These are phyloP conservation scores for Holtermanniella nyarrowii DNA, from an alignment of 768 basidiomycete genomes.

Conservation along the genomic window DNA sequence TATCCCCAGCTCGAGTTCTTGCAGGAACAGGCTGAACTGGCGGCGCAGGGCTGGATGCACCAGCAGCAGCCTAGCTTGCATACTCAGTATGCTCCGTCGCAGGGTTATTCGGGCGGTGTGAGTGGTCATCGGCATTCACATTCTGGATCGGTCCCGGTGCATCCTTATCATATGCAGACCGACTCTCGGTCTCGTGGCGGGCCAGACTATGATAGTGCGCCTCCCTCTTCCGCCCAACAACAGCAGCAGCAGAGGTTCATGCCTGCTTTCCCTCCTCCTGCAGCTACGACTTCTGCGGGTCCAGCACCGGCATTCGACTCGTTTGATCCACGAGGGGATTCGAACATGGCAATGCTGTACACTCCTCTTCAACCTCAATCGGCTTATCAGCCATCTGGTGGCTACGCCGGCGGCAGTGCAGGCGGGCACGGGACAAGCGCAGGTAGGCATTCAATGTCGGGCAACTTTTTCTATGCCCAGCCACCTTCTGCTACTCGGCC, in stretches of 20 bases:
- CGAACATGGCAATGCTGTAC: slow-evolving; percentile 50
- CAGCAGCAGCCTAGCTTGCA: background rate
- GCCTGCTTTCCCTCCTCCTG: slow-evolving; percentile 49
- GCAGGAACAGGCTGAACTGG: slow-evolving; percentile 71
- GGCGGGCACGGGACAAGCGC: background rate
- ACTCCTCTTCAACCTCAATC: slow-evolving; percentile 70
- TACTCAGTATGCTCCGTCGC: background rate
- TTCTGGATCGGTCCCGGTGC: slow-evolving; percentile 1
- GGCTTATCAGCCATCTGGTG: background rate
- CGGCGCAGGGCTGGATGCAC: slow-evolving; percentile 30
- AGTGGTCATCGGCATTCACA: slow-evolving; percentile 8
- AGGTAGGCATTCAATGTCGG: background rate
- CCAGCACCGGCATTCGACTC: slow-evolving; percentile 14
- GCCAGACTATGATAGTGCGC: slow-evolving; percentile 19
- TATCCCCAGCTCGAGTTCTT: slow-evolving; percentile 85
- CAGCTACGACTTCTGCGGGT: slow-evolving; percentile 10
- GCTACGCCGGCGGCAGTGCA: background rate
- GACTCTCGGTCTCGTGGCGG: slow-evolving; percentile 51
- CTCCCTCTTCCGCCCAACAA: slow-evolving; percentile 4
- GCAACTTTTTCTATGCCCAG: background rate
- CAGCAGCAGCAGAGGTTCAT: slow-evolving; percentile 8
- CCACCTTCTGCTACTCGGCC: background rate
- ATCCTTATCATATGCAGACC: slow-evolving; percentile 48
- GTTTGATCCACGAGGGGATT: slow-evolving; percentile 31
- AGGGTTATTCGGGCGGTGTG: slow-evolving; percentile 1